Percentiles rank a stretch among this genome's conserved stretches.
phyloP scores from a whole-genome alignment of 2,329 filamentous ascomycete genomes.

The Xylariaceae sp. region DNA sequence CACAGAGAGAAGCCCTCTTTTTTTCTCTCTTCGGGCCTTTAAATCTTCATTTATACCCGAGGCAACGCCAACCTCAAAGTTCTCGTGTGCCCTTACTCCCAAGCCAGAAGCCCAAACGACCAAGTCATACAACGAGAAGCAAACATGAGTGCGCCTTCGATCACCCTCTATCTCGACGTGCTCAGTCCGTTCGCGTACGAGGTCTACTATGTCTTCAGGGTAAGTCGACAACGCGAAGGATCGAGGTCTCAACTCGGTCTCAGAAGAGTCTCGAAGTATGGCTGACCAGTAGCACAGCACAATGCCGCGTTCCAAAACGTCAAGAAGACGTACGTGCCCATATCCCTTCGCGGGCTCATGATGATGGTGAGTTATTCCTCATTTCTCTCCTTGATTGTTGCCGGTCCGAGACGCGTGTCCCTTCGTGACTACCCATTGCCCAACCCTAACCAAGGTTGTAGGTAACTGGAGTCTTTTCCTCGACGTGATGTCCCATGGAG shows the following conservation, averaged over 20 bases:
- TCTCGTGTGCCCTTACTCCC: neutral
- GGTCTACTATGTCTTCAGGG: constrained; percentile 36
- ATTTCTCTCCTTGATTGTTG: neutral
- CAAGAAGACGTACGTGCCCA: constrained; percentile 34
- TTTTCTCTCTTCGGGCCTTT: no score
- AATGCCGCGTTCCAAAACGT: constrained; percentile 28
- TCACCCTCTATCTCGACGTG: constrained; percentile 37
- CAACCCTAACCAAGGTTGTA: neutral
- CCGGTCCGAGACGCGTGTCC: no score
- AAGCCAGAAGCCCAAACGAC: neutral
- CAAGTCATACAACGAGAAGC: neutral
- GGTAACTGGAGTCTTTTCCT: neutral
- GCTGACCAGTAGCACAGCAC: neutral
- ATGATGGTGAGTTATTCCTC: constrained; percentile 28
- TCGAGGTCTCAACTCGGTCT: no score
- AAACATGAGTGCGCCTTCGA: constrained; percentile 26
- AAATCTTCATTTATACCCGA: no score
- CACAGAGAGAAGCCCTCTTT: no score
- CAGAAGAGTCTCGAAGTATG: no score
- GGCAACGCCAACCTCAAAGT: no score
- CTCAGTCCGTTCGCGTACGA: constrained; percentile 39
- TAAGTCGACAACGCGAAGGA: constrained; percentile 21
- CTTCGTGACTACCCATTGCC: no score
- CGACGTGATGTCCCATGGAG: neutral
- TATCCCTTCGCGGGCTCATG: constrained; percentile 37